Evolutionary conservation across 2,329 filamentous ascomycete genomes (phyloP), one percentile per base, ranked within the genome.

Genomic region (Hypoxylon sp.): DNA sequence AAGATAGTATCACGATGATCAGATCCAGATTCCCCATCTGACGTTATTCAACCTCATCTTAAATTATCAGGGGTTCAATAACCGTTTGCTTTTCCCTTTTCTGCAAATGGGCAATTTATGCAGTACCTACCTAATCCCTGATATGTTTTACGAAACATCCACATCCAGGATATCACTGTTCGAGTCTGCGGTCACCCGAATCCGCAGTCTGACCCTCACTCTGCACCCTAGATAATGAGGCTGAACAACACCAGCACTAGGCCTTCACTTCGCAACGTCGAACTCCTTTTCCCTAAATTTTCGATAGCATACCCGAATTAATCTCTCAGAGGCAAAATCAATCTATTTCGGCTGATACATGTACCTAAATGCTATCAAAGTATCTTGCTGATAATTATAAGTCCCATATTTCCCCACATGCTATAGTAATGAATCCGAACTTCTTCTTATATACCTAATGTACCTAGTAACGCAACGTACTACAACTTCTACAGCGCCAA

Each of bases 11-110:
- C 33, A 42, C 13, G 17, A 48, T 59, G 48, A 63, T 63, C 58
- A 63, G 59, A 68, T 65, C 52, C 46, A 24, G 51, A 57, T 56
- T 48, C 39, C 26, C 39, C 50, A 52, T 51, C 58, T 64, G 52
- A 54, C 52, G 39, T 56, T 63, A 22, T 57, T 51, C 46, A 24
- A 48, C 58, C 5, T 51, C 63, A 61, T 58, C 51, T 66, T 60
- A 60, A 65, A 61, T 65, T 61, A 51, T 44, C 33, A 60, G 47
- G 56, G 52, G 52, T 54, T 26, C 33, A n/a, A 22, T 31, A 37
- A 29, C 24, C n/a, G 11, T 46, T 52, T 46, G 17, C 37, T 35
- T 11, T 53, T 14, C n/a, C 22, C 35, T 39, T 29, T 42, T 60
- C 17, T 29, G 19, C 46, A 42, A 13, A 42, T 17, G n/a, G 13